Evolutionary conservation across 805 yeast species (phyloP).

Genomic region (Wickerhamomyces alni): DNA sequence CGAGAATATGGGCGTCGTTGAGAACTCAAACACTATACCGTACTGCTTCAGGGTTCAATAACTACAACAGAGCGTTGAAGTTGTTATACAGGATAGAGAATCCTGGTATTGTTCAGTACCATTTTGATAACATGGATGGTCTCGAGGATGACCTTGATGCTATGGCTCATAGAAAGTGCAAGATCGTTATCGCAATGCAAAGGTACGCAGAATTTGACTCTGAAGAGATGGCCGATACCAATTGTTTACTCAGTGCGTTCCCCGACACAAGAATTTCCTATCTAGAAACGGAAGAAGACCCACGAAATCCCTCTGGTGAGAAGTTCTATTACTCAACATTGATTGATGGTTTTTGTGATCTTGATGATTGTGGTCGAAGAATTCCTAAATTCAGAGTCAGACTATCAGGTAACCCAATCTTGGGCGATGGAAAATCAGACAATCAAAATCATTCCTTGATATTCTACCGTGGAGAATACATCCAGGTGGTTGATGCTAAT

Average conservation of each 20-base stretch:
- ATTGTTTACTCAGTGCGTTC: constrained; percentile 60
- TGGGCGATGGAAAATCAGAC: constrained; percentile 96
- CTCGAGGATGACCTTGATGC: constrained; percentile 60
- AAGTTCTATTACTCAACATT: constrained; percentile 56
- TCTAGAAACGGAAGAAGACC: constrained; percentile 38
- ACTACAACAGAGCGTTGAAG: constrained; percentile 68
- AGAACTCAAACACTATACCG: constrained; percentile 80
- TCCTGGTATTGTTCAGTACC: constrained; percentile 42
- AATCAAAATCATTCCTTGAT: constrained; percentile 87
- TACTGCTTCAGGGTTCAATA: constrained; percentile 79
- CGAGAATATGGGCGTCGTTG: constrained; percentile 83
- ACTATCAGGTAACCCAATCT: constrained; percentile 87
- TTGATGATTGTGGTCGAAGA: constrained; percentile 49
- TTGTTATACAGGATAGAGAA: constrained; percentile 64
- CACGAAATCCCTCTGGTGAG: constrained; percentile 22
- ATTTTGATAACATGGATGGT: constrained; percentile 44
- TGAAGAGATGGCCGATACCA: constrained; percentile 64
- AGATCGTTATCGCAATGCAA: constrained; percentile 84
- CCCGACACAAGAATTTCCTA: constrained; percentile 60
- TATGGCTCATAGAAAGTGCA: constrained; percentile 76
- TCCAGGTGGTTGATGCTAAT: constrained; percentile 93
- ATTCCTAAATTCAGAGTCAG: constrained; percentile 60
- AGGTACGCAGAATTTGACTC: constrained; percentile 58
- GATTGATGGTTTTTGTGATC: constrained; percentile 52
- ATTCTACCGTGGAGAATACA: constrained; percentile 88